Evolutionary conservation across 441 rosid species (phyloP), one percentile per base, ranked within the genome.

Genomic region (Arabidopsis lyrata): DNA sequence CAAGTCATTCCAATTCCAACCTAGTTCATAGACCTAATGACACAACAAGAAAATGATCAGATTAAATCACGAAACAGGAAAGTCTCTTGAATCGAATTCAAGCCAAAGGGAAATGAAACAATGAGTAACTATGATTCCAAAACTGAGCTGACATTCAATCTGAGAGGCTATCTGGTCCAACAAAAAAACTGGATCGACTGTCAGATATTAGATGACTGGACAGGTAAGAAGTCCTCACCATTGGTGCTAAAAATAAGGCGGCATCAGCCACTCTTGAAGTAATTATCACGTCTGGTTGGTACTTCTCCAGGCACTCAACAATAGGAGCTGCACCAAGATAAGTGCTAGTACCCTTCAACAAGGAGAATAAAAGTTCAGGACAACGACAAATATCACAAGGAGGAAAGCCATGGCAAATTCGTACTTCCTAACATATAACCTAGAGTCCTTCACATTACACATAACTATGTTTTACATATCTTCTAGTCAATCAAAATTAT

Each of bases 251-350:
- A 77, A 94, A 94, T 65, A 94, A 85, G 78, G 98, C 86, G n/a
- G 93, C 97, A 79, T 94, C 98, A 64, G 97, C 96, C 58, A 91
- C 81, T 75, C 97, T 82, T 49, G 97, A 94, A 79, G 97, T 88
- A 63, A 94, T 83, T 22, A 94, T 75, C 36, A 94, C 95, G 83
- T 88, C 59, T 47, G 96, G 95, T 73, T 79, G 87, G 86, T 94
- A 88, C 76, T 81, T 91, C 63, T 90, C 96, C 61, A 94, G 87
- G 72, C 97, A 94, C 80, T 89, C 92, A 73, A 94, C 97, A 77
- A 94, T 87, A 2, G 97, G 95, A 79, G 91, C 93, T 64, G 97
- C 97, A 81, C 98, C 98, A 64, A 94, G 83, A 83, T 94, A 91
- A 39, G 98, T 91, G 80, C 97, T 85, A 48, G 80, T 61, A 52